A percentile compares a stretch with the other conserved stretches of the same genome.
These are phyloP conservation scores for Teratosphaeria destructans DNA, from an alignment of 2,329 filamentous ascomycete species.

Conservation along the genomic window DNA sequence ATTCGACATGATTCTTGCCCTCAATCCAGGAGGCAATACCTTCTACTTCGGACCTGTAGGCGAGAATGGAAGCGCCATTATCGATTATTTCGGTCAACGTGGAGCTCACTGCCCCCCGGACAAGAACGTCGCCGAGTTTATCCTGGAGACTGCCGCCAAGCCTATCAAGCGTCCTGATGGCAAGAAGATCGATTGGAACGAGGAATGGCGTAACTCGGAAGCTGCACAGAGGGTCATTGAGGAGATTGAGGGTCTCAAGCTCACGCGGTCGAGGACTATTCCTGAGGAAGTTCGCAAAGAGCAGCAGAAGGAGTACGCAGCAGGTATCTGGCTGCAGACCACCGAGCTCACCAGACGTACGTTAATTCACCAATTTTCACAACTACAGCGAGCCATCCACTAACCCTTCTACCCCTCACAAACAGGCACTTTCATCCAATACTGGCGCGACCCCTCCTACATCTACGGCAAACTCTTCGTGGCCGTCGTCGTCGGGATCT, in stretches of 20 bases:
- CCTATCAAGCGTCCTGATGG: conserved; percentile 43
- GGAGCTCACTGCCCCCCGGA: conserved; percentile 56
- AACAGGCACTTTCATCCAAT: conserved; percentile 45
- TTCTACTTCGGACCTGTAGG: conserved; percentile 67
- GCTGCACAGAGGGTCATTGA: conserved; percentile 48
- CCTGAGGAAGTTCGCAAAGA: conserved; percentile 26
- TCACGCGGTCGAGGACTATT: conserved; percentile 41
- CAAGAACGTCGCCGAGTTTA: conserved; percentile 58
- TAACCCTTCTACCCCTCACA: too few species aligned
- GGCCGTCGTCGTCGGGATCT: conserved; percentile 59
- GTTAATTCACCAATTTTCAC: not conserved
- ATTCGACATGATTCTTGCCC: conserved; percentile 62
- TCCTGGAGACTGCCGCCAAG: conserved; percentile 55
- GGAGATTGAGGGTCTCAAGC: conserved; percentile 56
- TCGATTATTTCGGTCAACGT: conserved; percentile 57
- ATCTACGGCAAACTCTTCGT: conserved; percentile 68
- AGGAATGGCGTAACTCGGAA: conserved; percentile 59
- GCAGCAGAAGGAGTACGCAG: conserved; percentile 47
- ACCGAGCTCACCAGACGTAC: conserved; percentile 57
- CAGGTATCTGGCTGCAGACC: conserved; percentile 53
- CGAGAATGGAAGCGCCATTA: conserved; percentile 52
- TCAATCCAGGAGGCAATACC: conserved; percentile 58
- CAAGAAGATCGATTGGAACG: conserved; percentile 57
- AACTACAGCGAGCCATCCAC: not conserved
- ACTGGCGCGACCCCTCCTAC: conserved; percentile 60